Evolutionary conservation across 495 filamentous ascomycete species (phyloP).

Genomic region (Cladorrhinum samala): DNA sequence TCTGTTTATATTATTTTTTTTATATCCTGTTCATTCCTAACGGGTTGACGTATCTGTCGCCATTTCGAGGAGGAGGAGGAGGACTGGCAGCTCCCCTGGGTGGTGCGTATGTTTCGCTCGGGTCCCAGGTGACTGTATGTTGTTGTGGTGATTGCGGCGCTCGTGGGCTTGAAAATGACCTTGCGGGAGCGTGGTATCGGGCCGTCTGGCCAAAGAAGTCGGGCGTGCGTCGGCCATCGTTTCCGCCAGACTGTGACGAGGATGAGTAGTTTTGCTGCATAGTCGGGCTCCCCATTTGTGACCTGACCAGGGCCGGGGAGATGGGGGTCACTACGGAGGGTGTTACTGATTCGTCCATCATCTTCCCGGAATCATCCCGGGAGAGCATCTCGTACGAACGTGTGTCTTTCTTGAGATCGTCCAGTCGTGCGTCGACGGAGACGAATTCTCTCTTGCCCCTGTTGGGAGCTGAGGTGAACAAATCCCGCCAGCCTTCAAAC

Average conservation of each 20-base stretch:
- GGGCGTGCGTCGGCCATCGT: conserved; percentile 38
- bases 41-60: conserved; percentile 36
- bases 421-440: conserved; percentile 68
- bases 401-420: conserved; percentile 53
- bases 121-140: conserved; percentile 33
- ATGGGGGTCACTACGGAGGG: conserved; percentile 42
- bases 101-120: conserved; percentile 29
- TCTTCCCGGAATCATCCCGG: conserved; percentile 42
- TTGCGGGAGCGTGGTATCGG: conserved; percentile 39
- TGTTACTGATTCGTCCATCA: conserved; percentile 38
- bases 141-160: conserved; percentile 18
- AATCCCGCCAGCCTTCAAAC: conserved; percentile 73
- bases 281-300: conserved; percentile 26
- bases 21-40: conserved; percentile 45
- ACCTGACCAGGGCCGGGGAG: conserved; percentile 32
- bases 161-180: conserved; percentile 44
- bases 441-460: conserved; percentile 67
- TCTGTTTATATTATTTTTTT: conserved; percentile 8
- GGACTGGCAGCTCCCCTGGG: conserved; percentile 7
- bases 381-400: conserved; percentile 80
- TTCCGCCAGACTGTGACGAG: not conserved
- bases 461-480: conserved; percentile 44
- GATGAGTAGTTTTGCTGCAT: conserved; percentile 1
- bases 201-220: conserved; percentile 44
- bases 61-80: too few relatives aligned